phyloP scores from a whole-genome alignment of 1,284 basidiomycete genomes.

The Stygiomarasmius scandens region DNA sequence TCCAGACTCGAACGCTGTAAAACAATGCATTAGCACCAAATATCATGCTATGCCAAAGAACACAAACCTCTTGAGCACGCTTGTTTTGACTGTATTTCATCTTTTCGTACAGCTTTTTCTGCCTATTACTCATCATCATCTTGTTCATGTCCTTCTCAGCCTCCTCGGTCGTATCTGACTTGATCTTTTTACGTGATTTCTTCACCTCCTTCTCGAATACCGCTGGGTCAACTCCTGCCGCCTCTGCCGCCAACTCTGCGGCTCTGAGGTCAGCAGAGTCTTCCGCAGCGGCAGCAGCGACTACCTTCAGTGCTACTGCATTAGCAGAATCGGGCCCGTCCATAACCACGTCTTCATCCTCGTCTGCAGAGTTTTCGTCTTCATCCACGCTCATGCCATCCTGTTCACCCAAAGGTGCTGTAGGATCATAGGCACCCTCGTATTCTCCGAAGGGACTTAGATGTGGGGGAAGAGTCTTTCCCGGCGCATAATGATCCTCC shows the following conservation, averaged over 20 bases:
- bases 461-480: constrained; percentile 90
- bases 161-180: constrained; percentile 36
- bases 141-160: constrained; percentile 92
- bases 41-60: not conserved
- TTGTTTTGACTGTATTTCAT: constrained; percentile 90
- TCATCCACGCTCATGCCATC: constrained; percentile 29
- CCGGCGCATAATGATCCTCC: constrained; percentile 87
- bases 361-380: constrained; percentile 26
- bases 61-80: constrained; percentile 78
- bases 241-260: constrained; percentile 94
- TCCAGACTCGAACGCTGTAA: constrained; percentile 63
- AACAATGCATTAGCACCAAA: not conserved
- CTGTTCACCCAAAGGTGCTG: constrained; percentile 37
- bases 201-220: constrained; percentile 82
- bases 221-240: constrained; percentile 82
- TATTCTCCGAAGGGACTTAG: constrained; percentile 92
- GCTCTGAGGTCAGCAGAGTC: constrained; percentile 79
- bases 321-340: constrained; percentile 34
- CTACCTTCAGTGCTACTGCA: constrained; percentile 43
- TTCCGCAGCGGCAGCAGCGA: constrained; percentile 59
- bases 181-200: constrained; percentile 64
- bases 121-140: constrained; percentile 98
- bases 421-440: constrained; percentile 78
- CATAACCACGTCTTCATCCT: constrained; percentile 39
- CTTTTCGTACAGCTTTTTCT: constrained; percentile 94